phyloP scores from a whole-genome alignment of 2,329 filamentous ascomycete species.

The Fusarium brachygibbosum region DNA sequence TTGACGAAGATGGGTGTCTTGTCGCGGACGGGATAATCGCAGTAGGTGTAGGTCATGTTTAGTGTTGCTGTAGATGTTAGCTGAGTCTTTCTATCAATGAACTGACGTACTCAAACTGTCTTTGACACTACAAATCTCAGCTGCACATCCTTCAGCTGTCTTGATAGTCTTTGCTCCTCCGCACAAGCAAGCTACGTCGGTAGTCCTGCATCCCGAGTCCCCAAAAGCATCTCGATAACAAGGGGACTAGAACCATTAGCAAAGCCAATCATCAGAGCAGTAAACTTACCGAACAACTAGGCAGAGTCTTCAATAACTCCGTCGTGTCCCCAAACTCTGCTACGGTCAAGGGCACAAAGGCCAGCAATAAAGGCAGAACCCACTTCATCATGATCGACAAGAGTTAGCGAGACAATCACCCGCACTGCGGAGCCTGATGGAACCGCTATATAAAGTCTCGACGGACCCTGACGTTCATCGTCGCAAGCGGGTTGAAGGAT shows the following conservation, averaged over 20 bases:
- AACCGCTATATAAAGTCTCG: constrained; percentile 22
- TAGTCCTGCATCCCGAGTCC: constrained; percentile 30
- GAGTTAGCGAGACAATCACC: constrained; percentile 16
- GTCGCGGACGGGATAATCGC: constrained; percentile 25
- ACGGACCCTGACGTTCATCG: constrained; percentile 10
- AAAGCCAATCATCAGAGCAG: not conserved
- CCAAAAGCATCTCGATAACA: constrained; percentile 20
- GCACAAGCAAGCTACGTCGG: constrained; percentile 45
- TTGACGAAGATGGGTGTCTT: constrained; percentile 30
- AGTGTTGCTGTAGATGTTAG: constrained; percentile 12
- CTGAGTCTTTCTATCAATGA: fast-evolving
- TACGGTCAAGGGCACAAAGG: constrained; percentile 33
- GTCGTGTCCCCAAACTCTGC: constrained; percentile 30
- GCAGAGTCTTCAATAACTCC: constrained; percentile 34
- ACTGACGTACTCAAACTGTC: constrained; percentile 19
- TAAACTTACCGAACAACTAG: constrained; percentile 40
- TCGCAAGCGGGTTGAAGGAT: constrained; percentile 11
- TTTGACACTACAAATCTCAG: constrained; percentile 8
- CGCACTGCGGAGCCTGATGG: constrained; percentile 13
- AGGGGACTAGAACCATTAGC: constrained; percentile 28
- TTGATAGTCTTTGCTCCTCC: constrained; percentile 36
- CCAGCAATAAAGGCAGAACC: constrained; percentile 40
- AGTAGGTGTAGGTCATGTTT: constrained; percentile 37
- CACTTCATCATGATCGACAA: constrained; percentile 46
- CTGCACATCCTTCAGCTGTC: constrained; percentile 31